phyloP scores from a whole-genome alignment of 1,139 yeast species.

The Kodamaea alishanica region DNA sequence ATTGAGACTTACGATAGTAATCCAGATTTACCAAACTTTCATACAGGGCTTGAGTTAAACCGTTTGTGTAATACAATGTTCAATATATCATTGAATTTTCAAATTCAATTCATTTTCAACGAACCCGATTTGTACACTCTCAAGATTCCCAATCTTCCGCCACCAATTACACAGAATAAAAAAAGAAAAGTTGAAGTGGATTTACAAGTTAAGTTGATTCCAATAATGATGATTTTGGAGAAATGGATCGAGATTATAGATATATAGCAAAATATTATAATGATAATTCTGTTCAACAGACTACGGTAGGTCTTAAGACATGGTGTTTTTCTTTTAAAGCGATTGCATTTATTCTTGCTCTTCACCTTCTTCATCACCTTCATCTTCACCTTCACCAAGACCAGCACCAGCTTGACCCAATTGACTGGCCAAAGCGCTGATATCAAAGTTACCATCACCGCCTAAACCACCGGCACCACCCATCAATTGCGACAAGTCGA shows the following conservation, averaged over 20 bases:
- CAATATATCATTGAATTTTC: neutral
- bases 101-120: too few relatives aligned
- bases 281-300: slow-evolving; percentile 1
- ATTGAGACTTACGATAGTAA: too few relatives aligned
- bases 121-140: too few relatives aligned
- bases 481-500: slow-evolving; percentile 22
- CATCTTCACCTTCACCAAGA: slow-evolving; percentile 27
- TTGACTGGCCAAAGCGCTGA: slow-evolving; percentile 41
- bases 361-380: slow-evolving; percentile 28
- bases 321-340: too few relatives aligned
- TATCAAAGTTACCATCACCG: slow-evolving; percentile 25
- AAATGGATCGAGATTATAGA: slow-evolving; percentile 4
- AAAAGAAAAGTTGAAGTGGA: too few relatives aligned
- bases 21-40: too few relatives aligned
- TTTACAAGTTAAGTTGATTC: neutral
- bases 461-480: slow-evolving; percentile 27
- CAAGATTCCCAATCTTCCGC: too few relatives aligned
- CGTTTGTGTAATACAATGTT: slow-evolving; percentile 1
- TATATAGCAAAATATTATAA: slow-evolving; percentile 1
- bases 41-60: slow-evolving; percentile 1
- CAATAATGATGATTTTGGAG: slow-evolving; percentile 1
- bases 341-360: slow-evolving; percentile 16
- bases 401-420: slow-evolving; percentile 41
- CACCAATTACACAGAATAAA: too few relatives aligned
- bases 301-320: neutral